Evolutionary conservation across 306 rosid species (phyloP).

Genomic region (Malus orientalis): DNA sequence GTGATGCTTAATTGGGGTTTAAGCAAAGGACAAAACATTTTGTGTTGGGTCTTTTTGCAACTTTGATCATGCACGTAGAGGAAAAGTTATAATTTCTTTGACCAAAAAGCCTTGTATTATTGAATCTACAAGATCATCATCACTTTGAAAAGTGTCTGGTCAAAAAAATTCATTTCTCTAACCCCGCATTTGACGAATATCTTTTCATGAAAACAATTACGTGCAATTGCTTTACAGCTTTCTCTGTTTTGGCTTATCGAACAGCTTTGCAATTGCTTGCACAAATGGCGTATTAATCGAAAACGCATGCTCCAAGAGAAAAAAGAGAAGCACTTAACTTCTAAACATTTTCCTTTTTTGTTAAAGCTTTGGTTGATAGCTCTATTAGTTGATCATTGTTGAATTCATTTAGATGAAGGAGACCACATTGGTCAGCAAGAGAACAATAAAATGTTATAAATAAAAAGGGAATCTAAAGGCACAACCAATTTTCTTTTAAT

Average conservation of each 20-base stretch:
- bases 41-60: background rate
- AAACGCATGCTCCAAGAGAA: constrained; percentile 3
- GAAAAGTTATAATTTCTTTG: constrained; percentile 15
- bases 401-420: background rate
- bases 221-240: background rate
- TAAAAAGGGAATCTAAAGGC: no score
- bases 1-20: background rate
- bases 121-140: background rate
- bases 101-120: constrained; percentile 15
- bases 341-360: background rate
- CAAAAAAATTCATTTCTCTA: constrained; percentile 22
- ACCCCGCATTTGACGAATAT: constrained; percentile 2
- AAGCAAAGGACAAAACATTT: constrained; percentile 7
- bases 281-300: constrained; percentile 10
- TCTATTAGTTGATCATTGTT: background rate
- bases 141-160: constrained; percentile 27
- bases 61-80: constrained; percentile 7
- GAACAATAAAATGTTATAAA: no score
- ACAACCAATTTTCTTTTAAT: no score
- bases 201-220: constrained; percentile 4
- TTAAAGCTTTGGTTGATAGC: background rate
- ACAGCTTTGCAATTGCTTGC: background rate
- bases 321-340: background rate
- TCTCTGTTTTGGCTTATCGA: background rate
- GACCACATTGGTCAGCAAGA: background rate